Evolutionary conservation across 2,329 filamentous ascomycete species (phyloP), one percentile per base, ranked within the genome.

Genomic region (Endocalyx cinctus): DNA sequence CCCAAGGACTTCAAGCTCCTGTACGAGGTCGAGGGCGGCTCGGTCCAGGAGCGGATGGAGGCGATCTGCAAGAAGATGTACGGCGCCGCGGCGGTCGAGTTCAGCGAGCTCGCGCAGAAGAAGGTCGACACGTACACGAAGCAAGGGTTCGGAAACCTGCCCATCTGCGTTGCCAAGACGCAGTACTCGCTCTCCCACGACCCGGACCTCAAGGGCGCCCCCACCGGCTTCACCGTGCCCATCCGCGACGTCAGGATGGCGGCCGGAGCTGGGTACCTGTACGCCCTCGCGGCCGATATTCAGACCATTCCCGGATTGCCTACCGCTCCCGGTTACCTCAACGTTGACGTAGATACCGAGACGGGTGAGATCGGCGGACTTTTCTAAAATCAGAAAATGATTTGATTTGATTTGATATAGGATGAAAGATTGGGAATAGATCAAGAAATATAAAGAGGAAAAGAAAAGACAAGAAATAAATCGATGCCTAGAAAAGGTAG

Each of bases 121-220:
- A 97, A 98, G 77, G 84, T 97, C 45, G 89, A 96, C 57, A 89
- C 82, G 6, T 98, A 97, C 65, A 89, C 85, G 19, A 79, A 79
- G 57, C 92, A 97, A 63, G 92, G 92, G 28, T 94, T 90, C 52
- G 84, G 84, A 15, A 87, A 95, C 61, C 69, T 98, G 45, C 92
- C 92, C 22, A 95, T 97, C 55, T 98, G 92, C 61, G 78, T 97
- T 46, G 92, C 92, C 42, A 98, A 98, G 80, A 98, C 92, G 11
- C 92, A 98, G 63, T 98, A 98, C 69, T 94, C 87, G 20, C 74
- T 98, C 30, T 92, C 84, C 38, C 90, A 97, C 62, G 88, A 98
- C 59, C 84, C 90, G 3, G 80, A 85, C 10, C 73, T 97, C 51
- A 98, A 98, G 76, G 92, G 92, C 42, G 92, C 92, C 7, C 92